Evolutionary conservation across 2,329 filamentous ascomycete genomes (phyloP), one percentile per base, ranked within the genome.

Genomic region (Nectriaceae sp.): DNA sequence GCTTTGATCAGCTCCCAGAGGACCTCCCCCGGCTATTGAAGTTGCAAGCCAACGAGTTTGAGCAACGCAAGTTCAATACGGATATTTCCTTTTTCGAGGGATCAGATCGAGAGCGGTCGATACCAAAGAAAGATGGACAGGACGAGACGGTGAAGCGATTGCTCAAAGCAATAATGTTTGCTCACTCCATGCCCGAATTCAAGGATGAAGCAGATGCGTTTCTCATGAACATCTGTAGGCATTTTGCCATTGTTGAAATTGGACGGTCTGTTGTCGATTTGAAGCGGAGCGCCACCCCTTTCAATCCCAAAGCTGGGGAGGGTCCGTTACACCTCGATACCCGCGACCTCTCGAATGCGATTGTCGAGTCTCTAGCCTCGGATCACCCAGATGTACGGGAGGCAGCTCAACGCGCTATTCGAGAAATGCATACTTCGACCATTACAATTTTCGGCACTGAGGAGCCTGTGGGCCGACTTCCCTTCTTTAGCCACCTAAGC

Each of bases 171-270:
- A 80, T 90, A 61, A 89, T 97, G 68, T 90, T 88, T 65, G 89
- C 93, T 0, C 84, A 88, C 37, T 95, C 91, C 0, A 74, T 97
- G 8, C 84, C 89, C 0, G 89, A 92, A 26, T 84, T 97, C 53
- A 85, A 89, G 55, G 78, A 85, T 10, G 86, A 91, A 42, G 90
- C 93, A 1, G 83, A 84, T 31, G 68, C 82, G 4, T 87, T 99
- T 54, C 75, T 97, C 20, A 77, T 84, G 39, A 89, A 94, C 62
- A 76, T 97, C 10, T 95, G 90, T 62, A 86, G 87, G 43, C 95
- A 99, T 68, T 93, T 99, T 57, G 88, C 91, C 3, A 82, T 99
- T 38, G 75, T 99, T 22, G 94, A 99, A 68, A 78, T 99, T 20
- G 93, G 92, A 8, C 84, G 87, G 49, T 87, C 91, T n/a, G 76